phyloP scores from a whole-genome alignment of 352 stramenopile genomes.

The Phytopythium mirpurense region DNA sequence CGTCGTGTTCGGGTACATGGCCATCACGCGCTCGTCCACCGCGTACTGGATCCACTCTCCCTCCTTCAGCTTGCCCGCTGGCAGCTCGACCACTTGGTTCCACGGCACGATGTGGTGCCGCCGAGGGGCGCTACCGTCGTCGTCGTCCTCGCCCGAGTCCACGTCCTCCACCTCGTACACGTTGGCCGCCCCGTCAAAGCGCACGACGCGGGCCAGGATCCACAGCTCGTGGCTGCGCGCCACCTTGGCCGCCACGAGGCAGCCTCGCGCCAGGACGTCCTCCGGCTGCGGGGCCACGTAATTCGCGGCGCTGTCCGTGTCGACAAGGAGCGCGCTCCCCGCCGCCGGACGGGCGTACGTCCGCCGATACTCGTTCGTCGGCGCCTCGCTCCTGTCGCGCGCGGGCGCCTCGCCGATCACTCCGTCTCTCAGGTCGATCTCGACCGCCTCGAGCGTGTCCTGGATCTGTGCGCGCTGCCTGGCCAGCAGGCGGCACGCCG shows the following conservation, averaged over 20 bases:
- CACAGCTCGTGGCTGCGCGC: slow-evolving; percentile 78
- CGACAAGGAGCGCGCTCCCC: slow-evolving; percentile 4
- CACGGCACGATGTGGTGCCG: slow-evolving; percentile 69
- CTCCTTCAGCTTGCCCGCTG: slow-evolving; percentile 55
- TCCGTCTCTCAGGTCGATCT: slow-evolving; percentile 41
- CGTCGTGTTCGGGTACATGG: slow-evolving; percentile 97
- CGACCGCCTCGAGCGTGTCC: slow-evolving; percentile 45
- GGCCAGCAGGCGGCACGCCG: slow-evolving; percentile 49
- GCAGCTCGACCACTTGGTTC: slow-evolving; percentile 87
- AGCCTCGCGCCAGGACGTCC: slow-evolving; percentile 35
- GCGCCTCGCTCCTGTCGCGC: slow-evolving; percentile 5
- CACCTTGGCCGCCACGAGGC: slow-evolving; percentile 71
- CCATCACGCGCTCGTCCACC: slow-evolving; percentile 92
- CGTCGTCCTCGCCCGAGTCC: slow-evolving; percentile 83
- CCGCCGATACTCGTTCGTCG: slow-evolving; percentile 26
- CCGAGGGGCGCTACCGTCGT: slow-evolving; percentile 28
- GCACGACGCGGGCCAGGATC: slow-evolving; percentile 91
- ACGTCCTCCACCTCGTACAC: slow-evolving; percentile 97
- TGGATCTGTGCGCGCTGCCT: slow-evolving; percentile 48
- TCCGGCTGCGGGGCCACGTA: slow-evolving; percentile 21
- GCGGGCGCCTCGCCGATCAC: slow-evolving; percentile 17
- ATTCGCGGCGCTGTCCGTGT: slow-evolving; percentile 11
- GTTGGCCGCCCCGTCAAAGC: slow-evolving; percentile 85
- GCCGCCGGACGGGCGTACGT: slow-evolving; percentile 23
- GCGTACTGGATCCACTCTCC: slow-evolving; percentile 77